Base-by-base conservation (phyloP, 805 yeast species). In the Myxozyma vanderwaltii region DNA sequence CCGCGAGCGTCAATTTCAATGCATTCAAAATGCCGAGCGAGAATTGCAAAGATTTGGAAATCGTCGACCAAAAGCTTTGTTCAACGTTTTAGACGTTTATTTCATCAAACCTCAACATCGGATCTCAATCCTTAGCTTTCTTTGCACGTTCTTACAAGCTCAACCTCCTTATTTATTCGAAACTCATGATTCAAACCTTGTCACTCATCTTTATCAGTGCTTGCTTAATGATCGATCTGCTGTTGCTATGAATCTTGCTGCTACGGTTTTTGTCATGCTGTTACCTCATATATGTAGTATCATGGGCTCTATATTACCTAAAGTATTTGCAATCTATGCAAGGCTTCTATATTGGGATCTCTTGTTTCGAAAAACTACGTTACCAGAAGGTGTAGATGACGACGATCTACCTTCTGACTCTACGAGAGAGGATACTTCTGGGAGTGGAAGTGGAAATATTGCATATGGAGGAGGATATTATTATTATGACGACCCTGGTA, bases 1-100 rank as follows among this genome's bases (percentile, higher is more conserved):
- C 15, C 53, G 54, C 23, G 89, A 85, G 67, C 70, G 86, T 15
- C 65, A 73, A 15, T 70, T 88, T 33, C 82, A 80, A 59, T 74
- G 81, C 7, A 73, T 75, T 43, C 70, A 70, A 54, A 83, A 83
- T 65, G 76, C 82, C 51, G 69, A 75, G 12, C 58, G 59, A 0
- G 52, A 82, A 19, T 68, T 84, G 12, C 64, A 69, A 1, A 75
- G 73, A n/a, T 81, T 74, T 71, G 84, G 81, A 1, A 65, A 70
- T n/a, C 68, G 69, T 31, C 67, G 76, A 39, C 74, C 82, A 0
- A 64, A 59, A 41, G 66, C 61, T 0, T 79, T 79, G 57, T 76
- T 80, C 63, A 61, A 63, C 0, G 58, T 75, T 15, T 50, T 82
- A 17, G 74, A 79, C 66, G 67, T 66, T 1, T 73, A 71, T 57